Evolutionary conservation across 208 protist genomes (phyloP).

Genomic region (Trypanosoma cruzi): DNA sequence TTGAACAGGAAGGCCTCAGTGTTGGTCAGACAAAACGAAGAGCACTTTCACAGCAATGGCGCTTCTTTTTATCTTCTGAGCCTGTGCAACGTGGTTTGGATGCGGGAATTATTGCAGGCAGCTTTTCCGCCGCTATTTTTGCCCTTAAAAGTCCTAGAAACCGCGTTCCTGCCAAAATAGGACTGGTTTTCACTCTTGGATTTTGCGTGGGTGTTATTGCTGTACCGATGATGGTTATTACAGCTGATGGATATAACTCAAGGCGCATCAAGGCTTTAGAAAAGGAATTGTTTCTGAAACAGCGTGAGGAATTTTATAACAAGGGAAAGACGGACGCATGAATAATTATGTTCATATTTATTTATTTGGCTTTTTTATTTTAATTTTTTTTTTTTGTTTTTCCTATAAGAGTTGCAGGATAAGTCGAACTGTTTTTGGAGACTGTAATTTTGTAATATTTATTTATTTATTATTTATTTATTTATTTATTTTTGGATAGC

Average conservation of each 20-base stretch:
- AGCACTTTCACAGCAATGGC: constrained; percentile 80
- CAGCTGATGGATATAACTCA: constrained; percentile 63
- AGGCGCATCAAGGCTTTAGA: constrained; percentile 77
- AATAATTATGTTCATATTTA: no score
- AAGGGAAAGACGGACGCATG: constrained; percentile 28
- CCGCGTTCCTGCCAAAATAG: constrained; percentile 64
- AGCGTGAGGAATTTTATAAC: constrained; percentile 66
- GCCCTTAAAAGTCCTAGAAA: constrained; percentile 60
- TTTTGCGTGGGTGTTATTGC: constrained; percentile 69
- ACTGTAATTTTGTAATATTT: no score
- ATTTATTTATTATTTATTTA: constrained; percentile 12
- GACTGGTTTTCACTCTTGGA: constrained; percentile 63
- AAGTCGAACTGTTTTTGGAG: no score
- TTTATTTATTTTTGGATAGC: neutral
- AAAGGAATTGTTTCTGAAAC: constrained; percentile 74
- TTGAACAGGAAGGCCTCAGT: constrained; percentile 81
- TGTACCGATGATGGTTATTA: constrained; percentile 71
- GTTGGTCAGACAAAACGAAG: constrained; percentile 60
- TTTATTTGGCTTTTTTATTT: constrained; percentile 5
- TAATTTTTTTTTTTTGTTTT: neutral
- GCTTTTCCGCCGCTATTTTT: constrained; percentile 65
- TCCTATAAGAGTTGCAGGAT: no score
- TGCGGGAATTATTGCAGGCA: constrained; percentile 79
- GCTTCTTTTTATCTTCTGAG: constrained; percentile 85
- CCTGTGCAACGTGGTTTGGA: constrained; percentile 84